These are phyloP conservation scores for Rhododendron kiyosumense DNA, from an alignment of 148 eudicot genomes.

Conservation along the genomic window DNA sequence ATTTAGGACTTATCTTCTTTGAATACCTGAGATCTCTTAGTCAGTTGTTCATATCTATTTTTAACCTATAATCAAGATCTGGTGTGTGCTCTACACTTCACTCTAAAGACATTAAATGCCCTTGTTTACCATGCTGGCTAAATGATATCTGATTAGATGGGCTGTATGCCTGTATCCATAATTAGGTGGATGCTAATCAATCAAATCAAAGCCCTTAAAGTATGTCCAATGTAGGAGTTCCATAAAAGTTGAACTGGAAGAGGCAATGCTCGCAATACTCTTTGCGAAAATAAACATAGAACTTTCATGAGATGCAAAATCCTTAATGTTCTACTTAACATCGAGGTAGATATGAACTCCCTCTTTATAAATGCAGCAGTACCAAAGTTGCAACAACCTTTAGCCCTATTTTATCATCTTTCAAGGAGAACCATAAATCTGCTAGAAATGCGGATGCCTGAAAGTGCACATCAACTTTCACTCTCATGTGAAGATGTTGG, in stretches of 20 bases:
- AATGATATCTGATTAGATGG: neutral
- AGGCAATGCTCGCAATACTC: neutral
- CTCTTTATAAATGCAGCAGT: neutral
- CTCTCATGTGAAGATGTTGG: neutral
- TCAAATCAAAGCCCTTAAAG: neutral
- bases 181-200: neutral
- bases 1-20: neutral
- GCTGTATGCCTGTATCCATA: neutral
- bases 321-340: neutral
- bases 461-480: neutral
- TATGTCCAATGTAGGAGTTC: neutral
- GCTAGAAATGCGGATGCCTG: neutral
- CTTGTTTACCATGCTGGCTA: neutral
- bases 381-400: neutral
- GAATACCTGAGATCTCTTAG: neutral
- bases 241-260: neutral
- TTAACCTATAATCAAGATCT: neutral
- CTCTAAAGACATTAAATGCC: neutral
- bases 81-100: neutral
- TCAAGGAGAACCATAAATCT: neutral
- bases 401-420: neutral
- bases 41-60: neutral
- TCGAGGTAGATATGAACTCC: neutral
- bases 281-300: neutral
- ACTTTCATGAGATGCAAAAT: neutral